phyloP scores from a whole-genome alignment of 2,329 filamentous ascomycete species.

The Penicillium brevicompactum region DNA sequence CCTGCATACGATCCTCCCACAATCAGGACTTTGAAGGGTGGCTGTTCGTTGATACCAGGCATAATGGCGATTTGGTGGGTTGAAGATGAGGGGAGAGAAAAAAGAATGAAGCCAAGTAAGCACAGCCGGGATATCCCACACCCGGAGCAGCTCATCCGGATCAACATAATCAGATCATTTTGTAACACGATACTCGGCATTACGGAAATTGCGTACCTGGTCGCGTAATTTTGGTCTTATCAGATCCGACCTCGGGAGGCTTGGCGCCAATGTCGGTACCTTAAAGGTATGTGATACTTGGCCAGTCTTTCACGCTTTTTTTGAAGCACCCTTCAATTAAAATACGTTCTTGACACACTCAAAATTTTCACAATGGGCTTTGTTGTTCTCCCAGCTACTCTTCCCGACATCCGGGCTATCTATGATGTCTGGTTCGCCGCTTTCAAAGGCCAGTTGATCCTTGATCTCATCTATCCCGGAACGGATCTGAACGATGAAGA shows the following conservation, averaged over 20 bases:
- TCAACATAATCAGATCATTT: not conserved
- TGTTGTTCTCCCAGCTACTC: slow-evolving; percentile 42
- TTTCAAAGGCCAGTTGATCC: slow-evolving; percentile 39
- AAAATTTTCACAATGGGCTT: slow-evolving; percentile 36
- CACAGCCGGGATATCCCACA: not conserved
- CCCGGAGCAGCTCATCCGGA: not conserved
- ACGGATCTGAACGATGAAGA: slow-evolving; percentile 33
- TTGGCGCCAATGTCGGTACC: slow-evolving; percentile 7
- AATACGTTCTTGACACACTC: not conserved
- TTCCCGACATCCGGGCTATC: slow-evolving; percentile 20
- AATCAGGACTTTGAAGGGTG: slow-evolving; percentile 59
- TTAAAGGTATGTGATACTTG: not conserved
- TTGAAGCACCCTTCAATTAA: not conserved
- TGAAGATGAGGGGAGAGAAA: not conserved
- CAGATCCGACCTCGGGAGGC: slow-evolving; percentile 9
- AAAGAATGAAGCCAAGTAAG: not conserved
- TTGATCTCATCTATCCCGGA: slow-evolving; percentile 47
- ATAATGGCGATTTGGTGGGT: not conserved
- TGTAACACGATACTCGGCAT: not conserved
- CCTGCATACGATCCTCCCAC: slow-evolving; percentile 73
- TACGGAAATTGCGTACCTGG: not conserved
- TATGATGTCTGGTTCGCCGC: slow-evolving; percentile 26
- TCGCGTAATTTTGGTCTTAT: slow-evolving; percentile 3
- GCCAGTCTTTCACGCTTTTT: not conserved
- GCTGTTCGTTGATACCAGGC: slow-evolving; percentile 18